phyloP scores from a whole-genome alignment of 371 early-diverging fungal species.

The Lichtheimia ramosa region DNA sequence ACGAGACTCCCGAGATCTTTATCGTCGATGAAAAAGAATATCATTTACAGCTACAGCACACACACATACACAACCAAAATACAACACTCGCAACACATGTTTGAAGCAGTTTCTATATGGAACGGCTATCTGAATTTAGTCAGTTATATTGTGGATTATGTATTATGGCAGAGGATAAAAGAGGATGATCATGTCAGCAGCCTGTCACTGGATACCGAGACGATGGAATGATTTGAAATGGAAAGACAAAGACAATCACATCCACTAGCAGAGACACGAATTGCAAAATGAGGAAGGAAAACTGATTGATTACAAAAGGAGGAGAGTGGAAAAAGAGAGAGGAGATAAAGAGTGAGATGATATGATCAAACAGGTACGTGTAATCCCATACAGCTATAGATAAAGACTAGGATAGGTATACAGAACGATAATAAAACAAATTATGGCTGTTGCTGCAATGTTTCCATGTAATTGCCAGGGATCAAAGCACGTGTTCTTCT shows the following conservation, averaged over 20 bases:
- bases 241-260: background rate
- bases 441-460: background rate
- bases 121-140: background rate
- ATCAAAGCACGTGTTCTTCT: constrained; percentile 36
- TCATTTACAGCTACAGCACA: background rate
- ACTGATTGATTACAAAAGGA: background rate
- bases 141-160: background rate
- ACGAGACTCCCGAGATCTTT: constrained; percentile 39
- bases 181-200: background rate
- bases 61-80: constrained; percentile 6
- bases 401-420: too few species aligned
- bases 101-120: too few species aligned
- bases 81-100: background rate
- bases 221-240: too few species aligned
- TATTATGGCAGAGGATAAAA: background rate
- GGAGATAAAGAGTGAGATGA: constrained; percentile 2
- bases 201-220: background rate
- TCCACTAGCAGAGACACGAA: background rate
- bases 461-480: constrained; percentile 49
- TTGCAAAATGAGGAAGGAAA: background rate
- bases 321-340: constrained; percentile 6
- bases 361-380: background rate
- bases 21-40: constrained; percentile 33
- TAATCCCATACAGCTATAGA: too few species aligned
- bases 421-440: too few species aligned